These are phyloP conservation scores for Paraphoma chrysanthemicola DNA, from an alignment of 2,329 filamentous ascomycete genomes.

Conservation along the genomic window DNA sequence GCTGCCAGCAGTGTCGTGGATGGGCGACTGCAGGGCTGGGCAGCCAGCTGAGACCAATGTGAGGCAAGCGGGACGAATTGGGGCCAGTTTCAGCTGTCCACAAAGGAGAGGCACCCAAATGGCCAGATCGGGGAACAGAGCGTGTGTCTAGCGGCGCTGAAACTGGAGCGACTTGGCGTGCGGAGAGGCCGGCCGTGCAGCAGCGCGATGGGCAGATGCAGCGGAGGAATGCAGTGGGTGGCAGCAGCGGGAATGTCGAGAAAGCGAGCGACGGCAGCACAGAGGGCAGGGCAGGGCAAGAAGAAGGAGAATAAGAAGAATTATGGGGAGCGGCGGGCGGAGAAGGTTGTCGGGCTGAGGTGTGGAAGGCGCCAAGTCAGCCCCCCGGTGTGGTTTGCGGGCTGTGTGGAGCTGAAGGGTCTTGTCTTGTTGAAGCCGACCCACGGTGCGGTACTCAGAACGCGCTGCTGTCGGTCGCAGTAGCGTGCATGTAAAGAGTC, in stretches of 20 bases:
- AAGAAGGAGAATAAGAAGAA: not conserved
- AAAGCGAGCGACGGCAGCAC: conserved; percentile 10
- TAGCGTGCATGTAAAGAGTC: not conserved
- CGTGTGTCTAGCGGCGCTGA: conserved; percentile 30
- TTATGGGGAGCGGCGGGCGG: not conserved
- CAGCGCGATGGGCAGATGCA: not conserved
- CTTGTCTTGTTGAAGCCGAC: not conserved
- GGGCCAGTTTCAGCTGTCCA: conserved; percentile 6
- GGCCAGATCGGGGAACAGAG: conserved; percentile 15
- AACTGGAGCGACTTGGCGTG: conserved; percentile 31
- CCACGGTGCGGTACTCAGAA: not conserved
- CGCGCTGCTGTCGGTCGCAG: not conserved
- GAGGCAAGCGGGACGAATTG: conserved; percentile 23
- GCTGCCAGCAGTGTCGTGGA: conserved; percentile 15
- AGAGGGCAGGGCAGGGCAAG: not conserved
- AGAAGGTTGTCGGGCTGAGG: conserved; percentile 2
- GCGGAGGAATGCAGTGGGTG: not conserved
- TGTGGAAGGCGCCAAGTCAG: conserved; percentile 7
- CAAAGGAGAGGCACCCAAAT: conserved; percentile 23
- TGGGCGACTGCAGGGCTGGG: conserved; percentile 25
- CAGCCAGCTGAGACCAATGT: conserved; percentile 40
- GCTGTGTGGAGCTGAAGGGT: conserved; percentile 16
- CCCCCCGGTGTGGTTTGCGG: conserved; percentile 3
- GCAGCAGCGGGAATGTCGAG: not conserved
- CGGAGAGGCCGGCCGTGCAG: conserved; percentile 25